phyloP scores from a whole-genome alignment of 192 early-diverging fungal genomes.

The Backusella tarrabulga region DNA sequence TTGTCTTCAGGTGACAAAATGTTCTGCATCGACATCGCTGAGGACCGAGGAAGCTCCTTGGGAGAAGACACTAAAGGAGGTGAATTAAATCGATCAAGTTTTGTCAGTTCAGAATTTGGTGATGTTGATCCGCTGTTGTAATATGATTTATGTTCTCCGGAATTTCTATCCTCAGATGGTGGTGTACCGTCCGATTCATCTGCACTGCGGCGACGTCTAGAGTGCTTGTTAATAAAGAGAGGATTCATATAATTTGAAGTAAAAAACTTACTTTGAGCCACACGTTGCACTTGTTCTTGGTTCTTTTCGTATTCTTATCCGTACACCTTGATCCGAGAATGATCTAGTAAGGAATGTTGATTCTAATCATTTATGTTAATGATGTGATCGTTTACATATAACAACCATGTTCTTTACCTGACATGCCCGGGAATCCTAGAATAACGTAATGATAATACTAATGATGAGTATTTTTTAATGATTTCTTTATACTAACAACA shows the following conservation, averaged over 20 bases:
- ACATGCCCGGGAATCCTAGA: conserved; percentile 89
- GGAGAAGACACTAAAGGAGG: background rate
- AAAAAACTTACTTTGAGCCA: background rate
- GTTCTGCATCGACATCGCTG: conserved; percentile 14
- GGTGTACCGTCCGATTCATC: background rate
- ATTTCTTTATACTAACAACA: background rate
- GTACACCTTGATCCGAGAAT: conserved; percentile 93
- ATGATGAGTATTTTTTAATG: background rate
- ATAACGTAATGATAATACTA: background rate
- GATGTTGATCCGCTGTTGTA: background rate
- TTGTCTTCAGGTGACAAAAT: conserved; percentile 1
- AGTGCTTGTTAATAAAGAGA: background rate
- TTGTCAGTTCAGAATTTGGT: background rate
- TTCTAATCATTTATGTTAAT: conserved; percentile 41
- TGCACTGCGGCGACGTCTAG: background rate
- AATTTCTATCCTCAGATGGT: background rate
- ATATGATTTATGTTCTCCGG: background rate
- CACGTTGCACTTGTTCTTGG: conserved; percentile 1
- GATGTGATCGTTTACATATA: background rate
- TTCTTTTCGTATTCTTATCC: conserved; percentile 90
- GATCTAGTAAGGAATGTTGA: conserved; percentile 81
- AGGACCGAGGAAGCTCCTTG: background rate
- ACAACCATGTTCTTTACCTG: conserved; percentile 29
- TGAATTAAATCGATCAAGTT: background rate
- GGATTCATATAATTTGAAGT: background rate